Base-by-base conservation (phyloP, 1,284 basidiomycete genomes). In the Acaromyces ingoldii region DNA sequence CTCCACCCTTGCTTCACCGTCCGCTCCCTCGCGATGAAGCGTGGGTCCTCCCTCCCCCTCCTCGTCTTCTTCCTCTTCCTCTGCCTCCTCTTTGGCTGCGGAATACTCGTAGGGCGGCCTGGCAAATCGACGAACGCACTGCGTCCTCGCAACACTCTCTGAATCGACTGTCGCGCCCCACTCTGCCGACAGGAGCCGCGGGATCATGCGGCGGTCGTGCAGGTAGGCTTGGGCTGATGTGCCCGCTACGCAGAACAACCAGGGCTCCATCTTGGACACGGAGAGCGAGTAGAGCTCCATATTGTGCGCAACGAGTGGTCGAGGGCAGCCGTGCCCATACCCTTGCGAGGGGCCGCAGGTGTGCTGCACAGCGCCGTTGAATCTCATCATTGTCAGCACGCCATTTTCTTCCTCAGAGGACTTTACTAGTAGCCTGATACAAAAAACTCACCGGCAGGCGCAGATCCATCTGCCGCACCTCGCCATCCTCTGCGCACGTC, bases 51-150 rank as follows among this genome's bases (percentile, higher is more conserved):
- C 38, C 19, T 6, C 17, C n/a, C n/a, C n/a, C n/a, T 77, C 50
- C 6, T 67, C 21, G 15, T 61, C 65, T 25, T 76, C 70, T 4
- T 75, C 74, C n/a, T 71, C 58, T 7, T 73, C 66, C 11, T 76
- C 75, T 77, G 0, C 76, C 45, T 31, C 50, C n/a, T n/a, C n/a
- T n/a, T n/a, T n/a, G n/a, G n/a, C n/a, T n/a, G n/a, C n/a, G n/a
- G n/a, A n/a, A n/a, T n/a, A 62, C 21, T 51, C 76, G 77, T 78
- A 59, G 2, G 47, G 57, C 41, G 51, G 85, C 39, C 87, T 78
- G 10, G 88, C 89, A 68, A 95, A 89, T 28, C 86, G 82, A 48
- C 91, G 82, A 6, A 95, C 89, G 69, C 91, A 93, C 34, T 86
- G 85, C 2, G 86, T 86, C 33, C 82, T 50, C 74, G 65, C 80